phyloP scores from a whole-genome alignment of 768 basidiomycete genomes.

The Collybia nuda region DNA sequence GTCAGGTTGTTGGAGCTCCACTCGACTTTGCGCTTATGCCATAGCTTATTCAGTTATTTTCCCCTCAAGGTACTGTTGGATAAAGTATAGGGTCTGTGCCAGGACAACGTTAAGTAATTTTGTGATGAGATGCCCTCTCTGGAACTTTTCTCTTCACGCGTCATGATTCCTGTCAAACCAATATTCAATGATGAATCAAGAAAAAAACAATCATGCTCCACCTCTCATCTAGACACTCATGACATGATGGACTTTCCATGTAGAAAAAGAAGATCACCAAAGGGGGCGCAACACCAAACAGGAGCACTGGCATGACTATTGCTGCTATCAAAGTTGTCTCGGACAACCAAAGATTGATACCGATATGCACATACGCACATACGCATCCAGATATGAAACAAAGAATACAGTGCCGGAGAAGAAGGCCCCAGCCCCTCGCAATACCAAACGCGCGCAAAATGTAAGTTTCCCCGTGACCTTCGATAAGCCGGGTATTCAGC shows the following conservation, averaged over 20 bases:
- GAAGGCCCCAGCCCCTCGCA: slow-evolving; percentile 15
- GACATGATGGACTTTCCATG: slow-evolving; percentile 14
- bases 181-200: background rate
- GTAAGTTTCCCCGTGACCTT: slow-evolving; percentile 19
- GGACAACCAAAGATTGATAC: slow-evolving; percentile 10
- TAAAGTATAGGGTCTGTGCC: no score
- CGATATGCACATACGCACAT: slow-evolving; percentile 13
- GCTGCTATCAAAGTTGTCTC: slow-evolving; percentile 14
- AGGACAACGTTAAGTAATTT: no score
- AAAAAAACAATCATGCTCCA: background rate
- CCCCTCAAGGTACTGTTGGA: no score
- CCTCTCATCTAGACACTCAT: slow-evolving; percentile 11
- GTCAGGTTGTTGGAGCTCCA: no score
- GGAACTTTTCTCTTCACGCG: no score
- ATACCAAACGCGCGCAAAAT: slow-evolving; percentile 19
- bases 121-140: no score
- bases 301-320: slow-evolving; percentile 12
- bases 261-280: slow-evolving; percentile 14
- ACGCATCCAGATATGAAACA: slow-evolving; percentile 16
- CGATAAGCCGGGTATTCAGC: slow-evolving; percentile 13
- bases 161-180: no score
- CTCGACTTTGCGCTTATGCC: no score
- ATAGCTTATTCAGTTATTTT: no score
- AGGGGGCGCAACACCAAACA: slow-evolving; percentile 13
- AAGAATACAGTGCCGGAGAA: slow-evolving; percentile 16